phyloP scores from a whole-genome alignment of 2,329 filamentous ascomycete genomes.

The Onygenales sp. region DNA sequence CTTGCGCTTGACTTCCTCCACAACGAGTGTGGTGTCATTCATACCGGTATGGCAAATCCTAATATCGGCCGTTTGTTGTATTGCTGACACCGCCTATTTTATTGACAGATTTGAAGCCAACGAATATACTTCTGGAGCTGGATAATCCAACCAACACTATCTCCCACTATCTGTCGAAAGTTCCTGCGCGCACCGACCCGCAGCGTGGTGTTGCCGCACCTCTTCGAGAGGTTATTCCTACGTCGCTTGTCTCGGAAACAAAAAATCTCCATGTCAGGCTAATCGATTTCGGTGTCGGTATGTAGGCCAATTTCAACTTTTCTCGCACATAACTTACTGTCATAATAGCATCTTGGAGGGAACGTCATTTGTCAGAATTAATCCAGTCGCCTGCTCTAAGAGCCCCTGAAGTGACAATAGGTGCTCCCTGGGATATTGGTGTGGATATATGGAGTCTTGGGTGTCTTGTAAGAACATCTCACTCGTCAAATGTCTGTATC shows the following conservation, averaged over 20 bases:
- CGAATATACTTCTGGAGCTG: slow-evolving; percentile 18
- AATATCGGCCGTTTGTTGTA: background rate
- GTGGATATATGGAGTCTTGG: slow-evolving; percentile 24
- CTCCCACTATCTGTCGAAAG: slow-evolving; percentile 13
- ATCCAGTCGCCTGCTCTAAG: slow-evolving; percentile 16
- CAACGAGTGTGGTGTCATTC: slow-evolving; percentile 16
- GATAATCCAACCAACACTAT: slow-evolving; percentile 10
- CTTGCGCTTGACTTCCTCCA: slow-evolving; percentile 19
- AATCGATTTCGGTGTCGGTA: slow-evolving; percentile 17
- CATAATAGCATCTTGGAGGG: slow-evolving; percentile 13
- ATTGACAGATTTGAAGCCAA: slow-evolving; percentile 16
- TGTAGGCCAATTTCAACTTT: slow-evolving; percentile 1
- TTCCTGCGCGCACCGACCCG: slow-evolving; percentile 8
- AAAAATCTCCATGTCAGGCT: slow-evolving; percentile 11
- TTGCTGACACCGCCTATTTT: slow-evolving; percentile 1
- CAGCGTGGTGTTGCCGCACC: slow-evolving; percentile 6
- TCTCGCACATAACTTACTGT: background rate
- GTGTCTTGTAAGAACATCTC: slow-evolving; percentile 16
- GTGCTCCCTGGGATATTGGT: slow-evolving; percentile 15
- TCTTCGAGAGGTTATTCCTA: slow-evolving; percentile 17
- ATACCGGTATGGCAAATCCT: slow-evolving; percentile 16
- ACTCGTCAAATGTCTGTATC: background rate
- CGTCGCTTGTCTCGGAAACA: slow-evolving; percentile 15
- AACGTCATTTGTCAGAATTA: slow-evolving; percentile 11
- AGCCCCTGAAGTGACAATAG: slow-evolving; percentile 19